Percentiles rank a stretch among this genome's conserved stretches.
Conservation (phyloP, 495 filamentous ascomycete species). For the Aspergillus panamensis region DNA sequence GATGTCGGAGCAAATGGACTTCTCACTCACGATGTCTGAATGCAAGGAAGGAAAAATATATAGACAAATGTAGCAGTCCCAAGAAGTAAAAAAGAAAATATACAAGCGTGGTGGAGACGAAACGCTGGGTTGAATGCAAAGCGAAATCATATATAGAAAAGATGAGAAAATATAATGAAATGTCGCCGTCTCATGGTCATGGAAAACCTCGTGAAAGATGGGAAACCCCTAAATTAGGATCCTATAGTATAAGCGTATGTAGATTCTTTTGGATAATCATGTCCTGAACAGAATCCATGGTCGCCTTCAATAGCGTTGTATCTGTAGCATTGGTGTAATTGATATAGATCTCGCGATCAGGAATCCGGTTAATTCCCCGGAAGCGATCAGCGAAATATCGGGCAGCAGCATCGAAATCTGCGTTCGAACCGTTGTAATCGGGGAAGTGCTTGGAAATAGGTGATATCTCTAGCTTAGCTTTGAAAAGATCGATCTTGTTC, state of each 20-base stretch:
- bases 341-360: slow-evolving; percentile 85
- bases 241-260: slow-evolving; percentile 88
- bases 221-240: slow-evolving; percentile 18
- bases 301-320: slow-evolving; percentile 92
- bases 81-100: slow-evolving; percentile 12
- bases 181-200: slow-evolving; percentile 28
- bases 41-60: slow-evolving; percentile 9
- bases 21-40: not conserved
- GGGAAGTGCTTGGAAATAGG: slow-evolving; percentile 90
- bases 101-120: slow-evolving; percentile 16
- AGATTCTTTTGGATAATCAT: slow-evolving; percentile 99
- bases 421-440: slow-evolving; percentile 67
- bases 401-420: slow-evolving; percentile 58
- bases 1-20: not conserved
- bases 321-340: slow-evolving; percentile 95
- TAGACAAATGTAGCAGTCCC: slow-evolving; percentile 8
- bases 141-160: slow-evolving; percentile 21
- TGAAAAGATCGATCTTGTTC: slow-evolving; percentile 99
- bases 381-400: slow-evolving; percentile 92
- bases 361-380: slow-evolving; percentile 76
- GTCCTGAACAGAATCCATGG: slow-evolving; percentile 95
- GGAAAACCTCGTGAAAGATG: slow-evolving; percentile 26
- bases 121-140: slow-evolving; percentile 23
- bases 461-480: slow-evolving; percentile 74
- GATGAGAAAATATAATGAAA: slow-evolving; percentile 13